Base-by-base conservation (phyloP, 306 rosid genomes). In the Glycine tomentella region DNA sequence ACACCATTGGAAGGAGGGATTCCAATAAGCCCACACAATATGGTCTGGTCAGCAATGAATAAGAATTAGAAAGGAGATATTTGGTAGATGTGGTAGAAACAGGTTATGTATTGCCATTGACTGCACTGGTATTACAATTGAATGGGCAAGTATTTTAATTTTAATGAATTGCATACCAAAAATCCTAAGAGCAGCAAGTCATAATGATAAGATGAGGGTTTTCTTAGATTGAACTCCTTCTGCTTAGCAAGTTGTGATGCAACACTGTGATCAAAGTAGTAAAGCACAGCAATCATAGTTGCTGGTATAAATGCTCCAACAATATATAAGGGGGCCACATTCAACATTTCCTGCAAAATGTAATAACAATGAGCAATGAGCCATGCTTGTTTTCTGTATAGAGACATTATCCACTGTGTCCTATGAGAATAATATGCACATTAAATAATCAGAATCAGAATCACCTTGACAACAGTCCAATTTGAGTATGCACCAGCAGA, bases 191-290 rank as follows among this genome's bases (percentile, higher is more conserved):
- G 93, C 57, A 94, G 97, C 80, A 94, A 93, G 79, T 94, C 98
- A 82, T 92, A 94, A 78, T 94, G 97, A 87, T 94, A 94, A 15
- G 98, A 91, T 74, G 98, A 75, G 20, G 98, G 98, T 83, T 94
- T 94, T 84, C 95, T 91, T 81, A 94, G 86, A 89, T 94, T 94
- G 88, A 94, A 94, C 86, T 94, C 98, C 79, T 91, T 80, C 88
- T 92, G 98, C 80, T 94, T 97, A 45, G 98, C 92, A 81, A 94
- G 97, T 85, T 94, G 98, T 67, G 98, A 94, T 42, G 98, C 97
- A 74, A 94, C 97, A 76, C 97, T 94, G 85, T 94, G 98, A 84
- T 94, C 98, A 69, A 94, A 94, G 92, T 85, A 85, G 84, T 94
- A 94, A 77, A 94, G 98, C 81, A 94, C 98, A 15, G 97, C 97